Base-by-base conservation (phyloP, 176 grass and related monocot genomes). In the Carex littledalei region DNA sequence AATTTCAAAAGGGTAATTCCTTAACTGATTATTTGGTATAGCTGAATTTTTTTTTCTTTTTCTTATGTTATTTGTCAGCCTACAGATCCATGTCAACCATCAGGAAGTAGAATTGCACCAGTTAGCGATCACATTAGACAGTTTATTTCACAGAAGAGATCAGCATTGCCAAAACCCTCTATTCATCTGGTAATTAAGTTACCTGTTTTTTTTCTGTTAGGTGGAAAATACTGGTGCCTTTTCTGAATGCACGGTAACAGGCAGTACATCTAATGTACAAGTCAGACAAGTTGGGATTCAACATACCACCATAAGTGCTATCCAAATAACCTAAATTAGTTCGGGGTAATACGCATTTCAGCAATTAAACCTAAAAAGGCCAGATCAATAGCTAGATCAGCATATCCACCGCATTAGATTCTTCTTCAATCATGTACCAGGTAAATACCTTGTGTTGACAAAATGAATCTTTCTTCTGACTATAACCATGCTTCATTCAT, bases 81-180 rank as follows among this genome's bases (percentile, higher is more conserved):
- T 26, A 26, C 26, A 41, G 12, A 79, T 82, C 79, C n/a, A 63
- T 82, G 59, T 5, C 10, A 65, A 49, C 79, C 79, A 26, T 26
- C 26, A 26, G 26, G 26, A 26, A 26, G 26, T 26, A 26, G 26
- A 26, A 26, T 26, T 26, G 26, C 16, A 49, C 34, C 39, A 1
- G 24, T 82, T 22, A 49, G 39, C 8, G 8, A 82, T 35, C 31
- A 43, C 35, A 82, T 82, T 3, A 82, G 35, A 63, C 26, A 82
- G 58, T 82, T 82, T 45, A 66, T 82, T 24, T 62, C 29, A 50
- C 18, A 52, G 41, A 82, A 82, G 57, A 60, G 80, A 63, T 82
- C 80, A 4, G 20, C 21, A 1, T 82, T 82, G 61, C 80, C 80
- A 66, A 82, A 82, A 82, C 61, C 41, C 80, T 82, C 32, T 65